Base-by-base conservation (phyloP, 23 red algal genomes). In the Agarophyton chilense region DNA sequence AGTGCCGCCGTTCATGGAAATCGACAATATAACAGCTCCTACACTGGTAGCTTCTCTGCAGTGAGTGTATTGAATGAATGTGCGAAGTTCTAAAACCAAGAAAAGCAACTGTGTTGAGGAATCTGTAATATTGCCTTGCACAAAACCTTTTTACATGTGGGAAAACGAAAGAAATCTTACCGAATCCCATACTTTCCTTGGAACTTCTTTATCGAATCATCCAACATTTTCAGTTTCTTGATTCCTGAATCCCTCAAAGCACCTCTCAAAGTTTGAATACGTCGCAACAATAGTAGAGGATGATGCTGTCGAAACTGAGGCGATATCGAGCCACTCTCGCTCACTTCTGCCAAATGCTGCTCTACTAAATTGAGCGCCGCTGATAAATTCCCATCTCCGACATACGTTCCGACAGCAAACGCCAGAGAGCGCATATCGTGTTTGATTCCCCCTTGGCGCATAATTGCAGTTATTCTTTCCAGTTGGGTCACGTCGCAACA, bases 371-470 rank as follows among this genome's bases (percentile, higher is more conserved):
- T 38, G 22, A 89, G 54, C 4, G 85, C 85, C 9, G 67, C 70
- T 44, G 47, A 40, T 34, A 89, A 49, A 61, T 89, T 77, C n/a
- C 85, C 85, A 65, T 89, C 85, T 8, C 85, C 52, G 34, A 89
- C 16, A 52, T 77, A n/a, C 1, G 85, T 89, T 19, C 85, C 85
- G 17, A 89, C 51, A 32, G 61, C 51, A 35, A 89, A 89, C 17
- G 71, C 72, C 4, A 89, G 50, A 55, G 85, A 73, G 41, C 85
- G 43, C 70, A 89, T 72, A 47, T 89, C 85, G 36, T 89, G 85
- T 41, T 13, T 62, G 25, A 89, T 66, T 25, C 46, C 50, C n/a
- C 44, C 43, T 36, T 63, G 17, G 53, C 1, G 43, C 85, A 89
- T 89, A 32, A 89, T 61, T 28, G 44, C 55, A 52, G 57, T 44